phyloP scores from a whole-genome alignment of 225 moss, liverwort and hornwort genomes.

The Sphagnum contortum region DNA sequence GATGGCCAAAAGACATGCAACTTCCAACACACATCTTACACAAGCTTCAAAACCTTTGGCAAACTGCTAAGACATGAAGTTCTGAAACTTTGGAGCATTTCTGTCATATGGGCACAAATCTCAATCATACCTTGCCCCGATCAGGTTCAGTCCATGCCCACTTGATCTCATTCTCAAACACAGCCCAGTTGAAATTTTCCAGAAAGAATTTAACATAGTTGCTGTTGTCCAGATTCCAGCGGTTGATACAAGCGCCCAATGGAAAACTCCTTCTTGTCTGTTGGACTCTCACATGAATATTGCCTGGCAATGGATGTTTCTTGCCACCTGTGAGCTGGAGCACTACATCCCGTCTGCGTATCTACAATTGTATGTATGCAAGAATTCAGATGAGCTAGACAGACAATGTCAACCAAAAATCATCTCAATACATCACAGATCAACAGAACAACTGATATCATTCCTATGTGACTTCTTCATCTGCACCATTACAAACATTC shows the following conservation, averaged over 20 bases:
- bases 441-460: neutral
- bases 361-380: slow-evolving; percentile 22
- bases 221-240: slow-evolving; percentile 56
- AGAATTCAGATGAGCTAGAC: too few relatives aligned
- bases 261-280: slow-evolving; percentile 76
- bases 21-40: too few relatives aligned
- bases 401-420: neutral
- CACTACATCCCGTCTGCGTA: slow-evolving; percentile 73
- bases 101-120: too few relatives aligned
- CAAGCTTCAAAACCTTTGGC: too few relatives aligned
- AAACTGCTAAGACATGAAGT: too few relatives aligned
- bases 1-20: slow-evolving; percentile 2
- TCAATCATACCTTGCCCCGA: slow-evolving; percentile 15
- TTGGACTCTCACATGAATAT: slow-evolving; percentile 44
- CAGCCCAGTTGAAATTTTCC: slow-evolving; percentile 87
- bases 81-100: too few relatives aligned
- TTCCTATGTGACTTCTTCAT: neutral
- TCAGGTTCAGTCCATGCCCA: slow-evolving; percentile 84
- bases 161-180: slow-evolving; percentile 93
- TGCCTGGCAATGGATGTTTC: slow-evolving; percentile 34
- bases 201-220: slow-evolving; percentile 68
- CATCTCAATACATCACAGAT: neutral
- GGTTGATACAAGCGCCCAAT: slow-evolving; percentile 74
- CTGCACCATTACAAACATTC: neutral
- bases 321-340: slow-evolving; percentile 31